Conservation (phyloP, 495 filamentous ascomycete species). For the Penicillium dipodomyicola region DNA sequence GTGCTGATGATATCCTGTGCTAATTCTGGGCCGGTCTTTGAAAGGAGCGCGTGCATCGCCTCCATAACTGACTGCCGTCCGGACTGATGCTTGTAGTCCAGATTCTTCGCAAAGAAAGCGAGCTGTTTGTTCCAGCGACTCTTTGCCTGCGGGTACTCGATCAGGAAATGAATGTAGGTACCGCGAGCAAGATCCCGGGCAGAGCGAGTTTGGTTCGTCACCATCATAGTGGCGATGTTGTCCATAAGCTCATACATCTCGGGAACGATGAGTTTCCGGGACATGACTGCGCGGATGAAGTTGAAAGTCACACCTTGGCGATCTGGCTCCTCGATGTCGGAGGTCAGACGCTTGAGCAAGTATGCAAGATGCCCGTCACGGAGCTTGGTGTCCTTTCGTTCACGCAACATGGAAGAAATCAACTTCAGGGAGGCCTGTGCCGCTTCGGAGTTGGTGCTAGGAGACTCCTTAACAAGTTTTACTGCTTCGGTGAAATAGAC, state of each 20-base stretch:
- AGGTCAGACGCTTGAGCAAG: slow-evolving; percentile 75
- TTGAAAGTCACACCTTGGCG: slow-evolving; percentile 90
- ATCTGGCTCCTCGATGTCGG: slow-evolving; percentile 90
- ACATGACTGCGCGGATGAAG: slow-evolving; percentile 82
- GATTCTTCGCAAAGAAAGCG: slow-evolving; percentile 81
- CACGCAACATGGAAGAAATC: slow-evolving; percentile 78
- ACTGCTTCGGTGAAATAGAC: slow-evolving; percentile 83
- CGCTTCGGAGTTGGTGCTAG: slow-evolving; percentile 74
- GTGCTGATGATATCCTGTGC: slow-evolving; percentile 76
- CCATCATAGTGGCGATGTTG: slow-evolving; percentile 86
- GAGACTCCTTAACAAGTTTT: slow-evolving; percentile 71
- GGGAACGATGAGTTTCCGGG: slow-evolving; percentile 77
- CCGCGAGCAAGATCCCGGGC: slow-evolving; percentile 84
- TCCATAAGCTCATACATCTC: slow-evolving; percentile 90
- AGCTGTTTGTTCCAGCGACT: slow-evolving; percentile 85
- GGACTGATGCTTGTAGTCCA: slow-evolving; percentile 83
- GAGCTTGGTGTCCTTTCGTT: slow-evolving; percentile 67
- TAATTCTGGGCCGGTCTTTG: slow-evolving; percentile 75
- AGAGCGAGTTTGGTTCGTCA: slow-evolving; percentile 85
- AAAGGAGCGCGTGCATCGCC: slow-evolving; percentile 74
- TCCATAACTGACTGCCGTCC: slow-evolving; percentile 92
- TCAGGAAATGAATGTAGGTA: slow-evolving; percentile 88
- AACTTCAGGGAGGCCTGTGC: slow-evolving; percentile 85
- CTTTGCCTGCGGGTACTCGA: slow-evolving; percentile 90
- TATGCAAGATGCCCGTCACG: slow-evolving; percentile 81